These are phyloP conservation scores for Mycoemilia scoparia DNA, from an alignment of 192 early-diverging fungal species.

Conservation along the genomic window DNA sequence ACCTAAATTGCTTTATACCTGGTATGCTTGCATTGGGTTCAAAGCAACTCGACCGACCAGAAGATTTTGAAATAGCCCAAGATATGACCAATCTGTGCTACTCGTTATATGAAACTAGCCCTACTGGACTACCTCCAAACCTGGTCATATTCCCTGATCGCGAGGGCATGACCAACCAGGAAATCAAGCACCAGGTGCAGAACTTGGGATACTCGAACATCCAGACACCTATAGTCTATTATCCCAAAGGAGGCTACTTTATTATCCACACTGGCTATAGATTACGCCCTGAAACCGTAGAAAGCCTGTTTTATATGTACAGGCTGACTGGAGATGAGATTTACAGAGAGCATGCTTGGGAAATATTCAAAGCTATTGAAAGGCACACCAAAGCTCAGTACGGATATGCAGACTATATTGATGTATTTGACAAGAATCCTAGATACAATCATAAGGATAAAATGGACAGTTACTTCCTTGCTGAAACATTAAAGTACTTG, in stretches of 20 bases:
- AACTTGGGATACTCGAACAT: too few relatives aligned
- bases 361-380: slow-evolving; percentile 48
- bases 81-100: slow-evolving; percentile 25
- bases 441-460: slow-evolving; percentile 9
- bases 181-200: too few relatives aligned
- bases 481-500: slow-evolving; percentile 91
- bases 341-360: slow-evolving; percentile 54
- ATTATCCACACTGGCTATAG: too few relatives aligned
- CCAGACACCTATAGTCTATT: too few relatives aligned
- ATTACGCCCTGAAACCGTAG: slow-evolving; percentile 61
- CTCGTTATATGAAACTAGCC: slow-evolving; percentile 58
- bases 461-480: slow-evolving; percentile 74
- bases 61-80: slow-evolving; percentile 27
- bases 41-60: slow-evolving; percentile 25
- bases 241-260: too few relatives aligned
- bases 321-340: slow-evolving; percentile 42
- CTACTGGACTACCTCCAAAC: slow-evolving; percentile 70
- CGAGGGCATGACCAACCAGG: too few relatives aligned
- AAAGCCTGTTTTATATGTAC: slow-evolving; percentile 54
- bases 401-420: slow-evolving; percentile 36
- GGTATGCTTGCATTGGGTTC: slow-evolving; percentile 54
- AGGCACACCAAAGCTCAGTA: slow-evolving; percentile 42
- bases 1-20: slow-evolving; percentile 49
- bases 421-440: slow-evolving; percentile 2
- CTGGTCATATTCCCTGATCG: slow-evolving; percentile 76